A percentile compares a stretch with the other conserved stretches of the same genome.
These are phyloP conservation scores for Aspergillus carlsbadensis DNA, from an alignment of 495 filamentous ascomycete species.

Conservation along the genomic window DNA sequence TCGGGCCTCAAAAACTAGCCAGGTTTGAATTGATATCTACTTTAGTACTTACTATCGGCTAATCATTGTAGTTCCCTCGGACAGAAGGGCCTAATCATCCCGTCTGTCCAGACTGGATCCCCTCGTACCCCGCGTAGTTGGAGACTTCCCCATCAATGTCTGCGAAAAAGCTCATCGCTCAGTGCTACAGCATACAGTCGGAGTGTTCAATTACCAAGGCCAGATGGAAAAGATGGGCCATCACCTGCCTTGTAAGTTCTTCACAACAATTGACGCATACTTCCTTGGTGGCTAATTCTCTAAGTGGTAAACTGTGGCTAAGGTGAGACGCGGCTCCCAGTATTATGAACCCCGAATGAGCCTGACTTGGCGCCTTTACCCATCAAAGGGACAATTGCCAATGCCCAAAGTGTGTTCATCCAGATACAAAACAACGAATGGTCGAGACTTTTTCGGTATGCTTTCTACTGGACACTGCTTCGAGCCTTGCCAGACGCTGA, in stretches of 20 bases:
- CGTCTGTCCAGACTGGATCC: not conserved
- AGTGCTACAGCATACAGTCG: not conserved
- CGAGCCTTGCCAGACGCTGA: constrained; percentile 1
- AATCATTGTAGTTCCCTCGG: no score
- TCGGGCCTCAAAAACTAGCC: constrained; percentile 5
- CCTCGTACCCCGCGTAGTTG: not conserved
- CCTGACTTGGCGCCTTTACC: constrained; percentile 3
- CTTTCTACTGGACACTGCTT: not conserved
- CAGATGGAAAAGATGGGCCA: no score
- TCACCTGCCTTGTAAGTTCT: no score
- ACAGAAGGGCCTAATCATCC: no score
- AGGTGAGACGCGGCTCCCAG: constrained; percentile 9
- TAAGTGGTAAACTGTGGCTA: constrained; percentile 19
- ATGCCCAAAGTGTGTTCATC: constrained; percentile 70
- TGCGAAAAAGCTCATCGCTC: not conserved
- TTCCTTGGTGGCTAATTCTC: constrained; percentile 5
- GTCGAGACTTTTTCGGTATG: constrained; percentile 69
- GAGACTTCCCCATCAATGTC: not conserved
- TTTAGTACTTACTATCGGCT: no score
- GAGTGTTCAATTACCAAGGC: not conserved
- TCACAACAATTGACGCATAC: not conserved
- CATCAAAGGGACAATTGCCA: constrained; percentile 74
- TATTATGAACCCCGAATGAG: not conserved
- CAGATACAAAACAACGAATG: constrained; percentile 71
- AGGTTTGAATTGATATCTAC: no score